phyloP scores from a whole-genome alignment of 805 yeast genomes.

The Wickerhamomyces ciferrii region DNA sequence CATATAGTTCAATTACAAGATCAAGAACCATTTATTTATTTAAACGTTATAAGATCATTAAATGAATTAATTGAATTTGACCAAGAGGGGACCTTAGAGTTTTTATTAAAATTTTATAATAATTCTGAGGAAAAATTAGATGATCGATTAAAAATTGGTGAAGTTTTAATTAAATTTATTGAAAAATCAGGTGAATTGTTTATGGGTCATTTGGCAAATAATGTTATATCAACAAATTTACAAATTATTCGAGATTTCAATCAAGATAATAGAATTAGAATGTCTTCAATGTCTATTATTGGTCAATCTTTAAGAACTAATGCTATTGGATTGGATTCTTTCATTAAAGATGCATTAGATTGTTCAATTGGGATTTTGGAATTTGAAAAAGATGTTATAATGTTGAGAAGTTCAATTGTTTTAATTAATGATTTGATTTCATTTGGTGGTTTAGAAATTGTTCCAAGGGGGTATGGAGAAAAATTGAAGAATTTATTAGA shows the following conservation, averaged over 20 bases:
- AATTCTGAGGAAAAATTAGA: conserved; percentile 41
- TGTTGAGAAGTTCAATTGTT: conserved; percentile 74
- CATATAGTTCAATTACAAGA: conserved; percentile 65
- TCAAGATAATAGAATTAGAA: conserved; percentile 57
- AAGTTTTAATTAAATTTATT: conserved; percentile 62
- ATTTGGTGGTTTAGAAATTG: conserved; percentile 38
- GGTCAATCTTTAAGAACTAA: conserved; percentile 62
- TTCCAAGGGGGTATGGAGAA: conserved; percentile 44
- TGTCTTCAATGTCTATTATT: conserved; percentile 85
- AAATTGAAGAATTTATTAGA: conserved; percentile 37
- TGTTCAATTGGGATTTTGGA: conserved; percentile 73
- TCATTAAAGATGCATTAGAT: conserved; percentile 58
- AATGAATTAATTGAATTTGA: conserved; percentile 49
- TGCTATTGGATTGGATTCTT: conserved; percentile 44
- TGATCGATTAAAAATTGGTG: conserved; percentile 76
- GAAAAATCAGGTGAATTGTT: conserved; percentile 43
- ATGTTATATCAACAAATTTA: conserved; percentile 40
- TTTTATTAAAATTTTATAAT: conserved; percentile 33
- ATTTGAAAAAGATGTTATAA: conserved; percentile 44
- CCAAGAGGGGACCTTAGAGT: conserved; percentile 29
- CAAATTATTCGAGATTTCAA: conserved; percentile 29
- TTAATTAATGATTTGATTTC: conserved; percentile 57
- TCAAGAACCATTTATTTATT: conserved; percentile 80
- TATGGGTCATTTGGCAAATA: conserved; percentile 35
- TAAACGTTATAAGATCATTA: conserved; percentile 79